Base-by-base conservation (phyloP, 2,329 filamentous ascomycete species). In the Endoconidiophora polonica region DNA sequence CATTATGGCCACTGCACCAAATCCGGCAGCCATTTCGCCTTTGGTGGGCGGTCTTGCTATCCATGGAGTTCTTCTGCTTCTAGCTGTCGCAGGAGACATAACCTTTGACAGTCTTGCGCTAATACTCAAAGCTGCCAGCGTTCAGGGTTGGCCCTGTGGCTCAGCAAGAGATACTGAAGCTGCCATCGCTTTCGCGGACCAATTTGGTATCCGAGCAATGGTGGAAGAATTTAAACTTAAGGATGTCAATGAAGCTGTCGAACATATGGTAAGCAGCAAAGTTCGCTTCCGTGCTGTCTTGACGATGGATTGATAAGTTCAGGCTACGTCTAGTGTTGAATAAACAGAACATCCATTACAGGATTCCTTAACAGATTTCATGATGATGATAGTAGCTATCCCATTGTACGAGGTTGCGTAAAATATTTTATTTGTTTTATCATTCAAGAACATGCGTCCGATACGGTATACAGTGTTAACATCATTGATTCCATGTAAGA, bases 121-220 rank as follows among this genome's bases (percentile, higher is more conserved):
- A 46, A 65, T 76, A 5, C 4, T 37, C 4, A 68, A 71, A 53
- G 81, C 76, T 3, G 63, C 77, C 14, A 75, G 71, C 2, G 67
- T 91, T 1, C 70, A 77, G 54, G 79, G 79, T 7, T 78, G 72
- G 62, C 70, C 82, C 0, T 73, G 74, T 20, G 81, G 80, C 0
- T 71, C 82, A 38, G 70, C 79, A 1, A 66, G 77, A 43, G 74
- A 84, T 54, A 70, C 72, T 50, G 74, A 79, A 58, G 76, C 83
- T 57, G 79, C 83, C 53, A 71, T 86, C 47, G 68, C 67, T 2
- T 86, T 86, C 58, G 73, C 81, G 0, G 65, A 70, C 52, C 62
- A 68, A 14, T 77, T 84, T 56, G 67, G 68, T 3, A 71, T 86
- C 55, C 73, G 74, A 62, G 81, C 80, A 47, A 67, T 83, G 61